phyloP scores from a whole-genome alignment of 192 early-diverging fungal species.

The Ambispora gerdemannii region DNA sequence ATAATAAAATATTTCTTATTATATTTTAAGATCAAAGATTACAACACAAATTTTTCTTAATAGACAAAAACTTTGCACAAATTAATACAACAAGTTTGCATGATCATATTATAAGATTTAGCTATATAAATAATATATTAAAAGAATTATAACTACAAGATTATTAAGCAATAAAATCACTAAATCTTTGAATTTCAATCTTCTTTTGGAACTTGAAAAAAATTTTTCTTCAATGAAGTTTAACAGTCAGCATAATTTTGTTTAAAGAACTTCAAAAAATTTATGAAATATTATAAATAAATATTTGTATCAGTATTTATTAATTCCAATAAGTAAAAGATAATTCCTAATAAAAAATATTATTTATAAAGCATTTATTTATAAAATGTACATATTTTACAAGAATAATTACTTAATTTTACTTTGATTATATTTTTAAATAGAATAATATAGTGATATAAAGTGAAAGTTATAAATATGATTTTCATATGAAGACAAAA shows the following conservation, averaged over 20 bases:
- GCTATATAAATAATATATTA: conserved; percentile 6
- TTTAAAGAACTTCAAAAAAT: not conserved
- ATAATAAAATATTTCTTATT: too few relatives aligned
- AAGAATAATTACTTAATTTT: conserved; percentile 10
- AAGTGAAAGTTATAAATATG: not conserved
- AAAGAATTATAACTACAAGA: not conserved
- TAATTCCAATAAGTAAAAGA: not conserved
- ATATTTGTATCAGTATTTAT: not conserved
- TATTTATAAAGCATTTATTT: not conserved
- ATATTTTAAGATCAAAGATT: not conserved
- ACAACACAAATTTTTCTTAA: conserved; percentile 1
- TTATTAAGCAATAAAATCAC: conserved; percentile 11
- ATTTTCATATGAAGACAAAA: not conserved
- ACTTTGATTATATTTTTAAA: conserved; percentile 1
- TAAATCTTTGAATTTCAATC: not conserved
- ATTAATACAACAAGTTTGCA: conserved; percentile 7
- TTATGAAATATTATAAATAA: conserved; percentile 13
- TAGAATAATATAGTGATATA: not conserved
- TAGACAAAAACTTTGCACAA: conserved; percentile 6
- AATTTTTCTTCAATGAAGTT: not conserved
- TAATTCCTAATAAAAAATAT: not conserved
- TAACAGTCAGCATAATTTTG: conserved; percentile 2
- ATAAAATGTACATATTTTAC: not conserved
- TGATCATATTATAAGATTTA: not conserved
- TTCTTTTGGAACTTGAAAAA: conserved; percentile 11